Evolutionary conservation across 495 filamentous ascomycete genomes (phyloP), one percentile per base, ranked within the genome.

Genomic region (Penicillium soppii): DNA sequence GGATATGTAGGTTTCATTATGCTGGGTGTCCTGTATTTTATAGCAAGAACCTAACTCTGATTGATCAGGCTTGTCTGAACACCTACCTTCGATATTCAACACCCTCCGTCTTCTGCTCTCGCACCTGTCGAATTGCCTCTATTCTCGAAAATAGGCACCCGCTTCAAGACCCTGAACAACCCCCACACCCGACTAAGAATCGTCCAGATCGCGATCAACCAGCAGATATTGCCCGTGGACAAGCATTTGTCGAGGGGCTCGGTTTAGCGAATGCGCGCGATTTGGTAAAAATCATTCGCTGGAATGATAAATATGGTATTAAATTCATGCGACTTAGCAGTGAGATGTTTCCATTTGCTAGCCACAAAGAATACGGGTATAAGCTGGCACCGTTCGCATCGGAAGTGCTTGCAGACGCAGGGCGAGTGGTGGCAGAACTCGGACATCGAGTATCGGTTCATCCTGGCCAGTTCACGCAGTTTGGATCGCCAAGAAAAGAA

Each of bases 341-440:
- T 57, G 94, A 96, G 61, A 96, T 96, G 89, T 97, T 97, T 52
- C 94, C 92, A 1, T 97, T 97, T 64, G 91, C 94, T 0, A 92
- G 87, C 42, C 91, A 97, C 56, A 76, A 78, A 21, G 86, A 87
- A 49, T 91, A 95, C 55, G 94, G 91, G 0, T 98, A 97, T 62
- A 88, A 85, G 54, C 76, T 97, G 9, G 86, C 86, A 0, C 88
- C 88, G 0, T 97, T 98, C 65, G 94, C 95, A 1, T 82, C 84
- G 0, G 84, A 91, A 40, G 84, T 83, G 1, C 77, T 97, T 4
- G 84, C 76, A 3, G 83, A 94, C 45, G 89, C 81, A 6, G 94
- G 94, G 0, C 85, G 72, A 58, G 81, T 92, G 1, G 82, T 91
- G 19, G 89, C 85, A 42, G 82, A 90, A 66, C 78, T 92, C 1